phyloP scores from a whole-genome alignment of 352 stramenopile species.

The Blastocystis sp. region DNA sequence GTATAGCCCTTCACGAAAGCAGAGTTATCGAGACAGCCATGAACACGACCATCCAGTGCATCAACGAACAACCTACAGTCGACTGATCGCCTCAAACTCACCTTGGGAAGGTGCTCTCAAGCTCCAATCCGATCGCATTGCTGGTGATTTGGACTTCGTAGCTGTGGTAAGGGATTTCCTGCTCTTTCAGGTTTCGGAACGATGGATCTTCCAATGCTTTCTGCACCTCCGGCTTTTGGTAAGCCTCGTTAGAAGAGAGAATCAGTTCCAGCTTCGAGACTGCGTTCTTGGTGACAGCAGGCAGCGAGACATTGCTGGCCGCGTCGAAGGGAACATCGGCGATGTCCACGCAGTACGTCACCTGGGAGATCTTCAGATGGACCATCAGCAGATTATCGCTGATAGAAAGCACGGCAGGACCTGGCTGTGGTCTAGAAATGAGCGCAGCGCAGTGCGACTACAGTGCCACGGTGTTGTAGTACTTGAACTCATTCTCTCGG shows the following conservation, averaged over 20 bases:
- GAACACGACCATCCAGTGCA: conserved; percentile 5
- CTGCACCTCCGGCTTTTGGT: not conserved
- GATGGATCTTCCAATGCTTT: not conserved
- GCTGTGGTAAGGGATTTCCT: not conserved
- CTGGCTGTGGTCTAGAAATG: not conserved
- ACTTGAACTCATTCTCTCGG: conserved; percentile 23
- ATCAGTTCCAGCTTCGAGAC: not conserved
- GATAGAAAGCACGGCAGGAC: not conserved
- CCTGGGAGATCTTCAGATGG: not conserved
- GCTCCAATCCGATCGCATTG: not conserved
- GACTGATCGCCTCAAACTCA: not conserved
- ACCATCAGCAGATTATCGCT: conserved; percentile 42
- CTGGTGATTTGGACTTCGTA: not conserved
- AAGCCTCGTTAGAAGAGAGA: not conserved
- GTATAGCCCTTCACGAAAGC: not conserved
- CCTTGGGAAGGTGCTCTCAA: conserved; percentile 35
- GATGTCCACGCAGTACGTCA: not conserved
- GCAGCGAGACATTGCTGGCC: not conserved
- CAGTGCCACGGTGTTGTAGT: conserved; percentile 51
- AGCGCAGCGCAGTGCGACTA: not conserved
- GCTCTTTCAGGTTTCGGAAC: not conserved
- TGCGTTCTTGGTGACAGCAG: not conserved
- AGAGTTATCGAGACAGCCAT: conserved; percentile 29
- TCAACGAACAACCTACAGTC: not conserved
- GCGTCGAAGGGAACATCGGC: conserved; percentile 25